These are phyloP conservation scores for Rusavskia elegans DNA, from an alignment of 495 filamentous ascomycete species.

Conservation along the genomic window DNA sequence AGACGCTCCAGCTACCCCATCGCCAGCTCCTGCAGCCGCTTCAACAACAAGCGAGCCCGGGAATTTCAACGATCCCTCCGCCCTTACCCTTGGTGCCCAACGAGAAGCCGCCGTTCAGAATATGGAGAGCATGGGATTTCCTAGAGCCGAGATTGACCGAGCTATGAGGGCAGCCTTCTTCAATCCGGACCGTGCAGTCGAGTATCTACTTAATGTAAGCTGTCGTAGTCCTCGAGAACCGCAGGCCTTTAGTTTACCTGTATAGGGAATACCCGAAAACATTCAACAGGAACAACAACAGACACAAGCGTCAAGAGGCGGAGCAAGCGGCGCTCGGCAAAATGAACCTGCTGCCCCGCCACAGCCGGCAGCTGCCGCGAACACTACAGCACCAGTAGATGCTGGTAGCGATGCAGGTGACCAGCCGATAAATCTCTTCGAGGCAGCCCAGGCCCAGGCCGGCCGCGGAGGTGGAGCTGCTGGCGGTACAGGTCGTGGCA, in stretches of 20 bases:
- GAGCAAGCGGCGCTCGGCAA: constrained; percentile 17
- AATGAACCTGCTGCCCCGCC: constrained; percentile 23
- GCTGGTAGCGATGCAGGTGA: constrained; percentile 42
- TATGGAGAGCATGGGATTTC: constrained; percentile 95
- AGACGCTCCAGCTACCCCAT: constrained; percentile 44
- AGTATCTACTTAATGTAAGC: constrained; percentile 80
- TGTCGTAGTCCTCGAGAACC: background rate
- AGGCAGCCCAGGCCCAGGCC: constrained; percentile 63
- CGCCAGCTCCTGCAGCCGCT: constrained; percentile 43
- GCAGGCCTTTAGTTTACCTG: background rate
- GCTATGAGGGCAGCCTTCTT: constrained; percentile 93
- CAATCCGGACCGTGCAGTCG: constrained; percentile 93
- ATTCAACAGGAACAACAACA: constrained; percentile 52
- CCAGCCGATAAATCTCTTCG: constrained; percentile 75
- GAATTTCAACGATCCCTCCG: constrained; percentile 58
- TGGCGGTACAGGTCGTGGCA: constrained; percentile 19
- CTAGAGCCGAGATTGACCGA: constrained; percentile 67
- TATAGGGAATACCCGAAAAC: constrained; percentile 77
- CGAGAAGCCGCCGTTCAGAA: constrained; percentile 76
- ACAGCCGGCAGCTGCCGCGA: constrained; percentile 21
- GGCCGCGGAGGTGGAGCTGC: constrained; percentile 40
- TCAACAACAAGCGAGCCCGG: constrained; percentile 21
- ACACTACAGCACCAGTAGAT: constrained; percentile 19
- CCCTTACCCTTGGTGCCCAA: constrained; percentile 68
- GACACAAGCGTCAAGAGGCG: constrained; percentile 14